A percentile compares a stretch with the other conserved stretches of the same genome.
phyloP scores from a whole-genome alignment of 2,329 filamentous ascomycete genomes.

The Aaosphaeria pasadenensis region DNA sequence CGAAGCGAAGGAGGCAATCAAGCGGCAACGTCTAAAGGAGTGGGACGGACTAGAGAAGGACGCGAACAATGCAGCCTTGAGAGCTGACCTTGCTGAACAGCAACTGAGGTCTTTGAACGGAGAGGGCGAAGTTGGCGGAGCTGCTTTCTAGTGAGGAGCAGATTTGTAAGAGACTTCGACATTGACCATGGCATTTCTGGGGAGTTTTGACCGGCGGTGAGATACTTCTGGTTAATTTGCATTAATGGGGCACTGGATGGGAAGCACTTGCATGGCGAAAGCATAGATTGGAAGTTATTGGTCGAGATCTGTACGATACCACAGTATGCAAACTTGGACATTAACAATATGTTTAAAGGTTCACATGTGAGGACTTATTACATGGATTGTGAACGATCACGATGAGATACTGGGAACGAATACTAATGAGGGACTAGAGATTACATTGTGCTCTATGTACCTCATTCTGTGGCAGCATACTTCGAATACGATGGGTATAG shows the following conservation, averaged over 20 bases:
- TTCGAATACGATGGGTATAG: too few relatives aligned
- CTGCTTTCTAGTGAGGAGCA: slow-evolving; percentile 27
- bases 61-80: slow-evolving; percentile 42
- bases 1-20: slow-evolving; percentile 45
- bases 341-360: too few relatives aligned
- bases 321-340: too few relatives aligned
- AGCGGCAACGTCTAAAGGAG: slow-evolving; percentile 42
- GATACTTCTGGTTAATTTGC: neutral
- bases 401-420: too few relatives aligned
- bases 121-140: slow-evolving; percentile 37
- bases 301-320: too few relatives aligned
- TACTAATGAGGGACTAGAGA: too few relatives aligned
- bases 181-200: neutral
- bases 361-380: too few relatives aligned
- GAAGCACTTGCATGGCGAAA: too few relatives aligned
- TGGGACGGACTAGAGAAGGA: slow-evolving; percentile 47
- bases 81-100: slow-evolving; percentile 47
- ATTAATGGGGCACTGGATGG: neutral
- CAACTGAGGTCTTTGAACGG: slow-evolving; percentile 42
- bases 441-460: too few relatives aligned
- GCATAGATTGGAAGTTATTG: too few relatives aligned
- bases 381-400: too few relatives aligned
- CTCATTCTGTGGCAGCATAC: too few relatives aligned
- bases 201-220: neutral
- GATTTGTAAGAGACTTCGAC: neutral